These are phyloP conservation scores for Knoxdaviesia proteae DNA, from an alignment of 2,329 filamentous ascomycete species.

Conservation along the genomic window DNA sequence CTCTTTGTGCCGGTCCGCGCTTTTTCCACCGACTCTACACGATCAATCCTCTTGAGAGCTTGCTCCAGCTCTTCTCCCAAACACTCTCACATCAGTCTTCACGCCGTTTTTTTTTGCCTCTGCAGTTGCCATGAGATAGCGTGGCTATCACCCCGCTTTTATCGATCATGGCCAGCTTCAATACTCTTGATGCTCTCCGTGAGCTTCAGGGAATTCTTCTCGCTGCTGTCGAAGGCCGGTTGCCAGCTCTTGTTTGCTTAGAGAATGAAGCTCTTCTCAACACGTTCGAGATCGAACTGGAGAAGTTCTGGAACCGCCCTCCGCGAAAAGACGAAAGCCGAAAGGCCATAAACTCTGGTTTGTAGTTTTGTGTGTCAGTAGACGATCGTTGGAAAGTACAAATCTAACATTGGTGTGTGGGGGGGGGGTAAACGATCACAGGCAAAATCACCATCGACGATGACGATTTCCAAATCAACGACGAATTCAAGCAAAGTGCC, in stretches of 20 bases:
- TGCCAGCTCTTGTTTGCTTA: constrained; percentile 39
- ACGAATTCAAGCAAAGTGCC: constrained; percentile 66
- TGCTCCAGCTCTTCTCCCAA: no score
- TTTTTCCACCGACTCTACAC: no score
- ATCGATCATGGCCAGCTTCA: constrained; percentile 48
- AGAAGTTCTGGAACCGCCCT: constrained; percentile 54
- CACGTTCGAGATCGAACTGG: constrained; percentile 50
- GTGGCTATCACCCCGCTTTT: no score
- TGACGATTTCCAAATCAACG: constrained; percentile 61
- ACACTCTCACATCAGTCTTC: no score
- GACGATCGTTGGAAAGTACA: background rate
- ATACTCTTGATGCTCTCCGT: constrained; percentile 57
- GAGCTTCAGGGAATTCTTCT: constrained; percentile 71
- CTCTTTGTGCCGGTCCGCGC: no score
- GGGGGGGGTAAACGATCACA: constrained; percentile 14
- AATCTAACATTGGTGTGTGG: background rate
- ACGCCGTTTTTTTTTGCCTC: no score
- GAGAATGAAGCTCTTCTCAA: constrained; percentile 50
- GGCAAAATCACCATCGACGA: constrained; percentile 57
- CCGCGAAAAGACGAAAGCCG: constrained; percentile 57
- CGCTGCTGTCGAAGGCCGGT: constrained; percentile 49
- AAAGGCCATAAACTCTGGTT: constrained; percentile 47
- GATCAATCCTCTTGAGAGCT: no score
- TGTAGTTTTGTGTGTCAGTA: constrained; percentile 6
- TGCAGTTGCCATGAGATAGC: no score